A percentile compares a stretch with the other conserved stretches of the same genome.
Evolutionary conservation across 192 early-diverging fungal species (phyloP).

Genomic region (Coemansia sp.): DNA sequence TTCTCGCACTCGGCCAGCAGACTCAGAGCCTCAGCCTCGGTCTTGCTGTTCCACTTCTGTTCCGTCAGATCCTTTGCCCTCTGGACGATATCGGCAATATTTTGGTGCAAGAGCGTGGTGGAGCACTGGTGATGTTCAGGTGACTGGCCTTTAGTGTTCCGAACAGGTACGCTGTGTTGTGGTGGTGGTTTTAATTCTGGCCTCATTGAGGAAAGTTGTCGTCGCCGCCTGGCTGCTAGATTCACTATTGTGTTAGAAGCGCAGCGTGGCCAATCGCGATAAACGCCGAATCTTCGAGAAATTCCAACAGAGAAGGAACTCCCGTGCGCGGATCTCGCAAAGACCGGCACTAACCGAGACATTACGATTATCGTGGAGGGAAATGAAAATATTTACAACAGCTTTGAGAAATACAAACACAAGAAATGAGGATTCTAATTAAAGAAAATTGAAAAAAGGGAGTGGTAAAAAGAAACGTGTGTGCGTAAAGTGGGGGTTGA

Average conservation of each 20-base stretch:
- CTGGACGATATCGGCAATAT: conserved; percentile 3
- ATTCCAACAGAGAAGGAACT: too few relatives aligned
- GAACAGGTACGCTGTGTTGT: neutral
- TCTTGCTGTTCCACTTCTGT: neutral
- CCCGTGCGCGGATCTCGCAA: conserved; percentile 1
- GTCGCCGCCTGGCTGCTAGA: neutral
- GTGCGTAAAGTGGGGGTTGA: too few relatives aligned
- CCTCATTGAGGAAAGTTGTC: neutral
- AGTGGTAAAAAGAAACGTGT: neutral
- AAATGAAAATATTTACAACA: neutral
- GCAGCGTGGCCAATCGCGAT: neutral
- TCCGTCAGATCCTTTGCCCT: neutral
- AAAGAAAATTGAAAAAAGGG: neutral
- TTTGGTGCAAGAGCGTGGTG: neutral
- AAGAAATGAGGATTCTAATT: neutral
- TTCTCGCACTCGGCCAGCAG: conserved; percentile 6
- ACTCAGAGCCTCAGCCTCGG: conserved; percentile 3
- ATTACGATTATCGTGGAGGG: neutral
- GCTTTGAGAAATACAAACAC: neutral
- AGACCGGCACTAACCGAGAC: conserved; percentile 5
- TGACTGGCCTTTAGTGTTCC: too few relatives aligned
- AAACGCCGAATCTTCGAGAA: neutral
- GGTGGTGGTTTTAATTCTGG: neutral
- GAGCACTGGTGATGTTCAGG: neutral
- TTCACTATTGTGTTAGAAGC: neutral